Evolutionary conservation across 257 asterid genomes (phyloP).

Genomic region (Salvia miltiorrhiza): DNA sequence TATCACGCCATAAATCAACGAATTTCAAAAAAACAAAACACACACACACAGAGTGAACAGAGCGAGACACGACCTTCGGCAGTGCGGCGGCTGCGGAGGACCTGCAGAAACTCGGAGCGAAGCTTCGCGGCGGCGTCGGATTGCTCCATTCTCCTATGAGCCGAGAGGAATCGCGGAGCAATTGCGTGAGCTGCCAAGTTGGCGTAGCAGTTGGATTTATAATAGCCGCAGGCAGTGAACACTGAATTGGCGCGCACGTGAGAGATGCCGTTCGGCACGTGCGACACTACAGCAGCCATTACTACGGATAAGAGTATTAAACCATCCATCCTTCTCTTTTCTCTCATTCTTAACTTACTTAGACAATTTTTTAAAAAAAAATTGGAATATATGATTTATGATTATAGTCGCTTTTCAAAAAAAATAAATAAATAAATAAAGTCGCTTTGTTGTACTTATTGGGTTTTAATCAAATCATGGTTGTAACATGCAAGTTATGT

Average conservation of each 20-base stretch:
- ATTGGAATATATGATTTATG: not conserved
- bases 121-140: conserved; percentile 35
- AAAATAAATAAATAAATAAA: not conserved
- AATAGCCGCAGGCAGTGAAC: conserved; percentile 12
- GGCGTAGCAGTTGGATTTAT: conserved; percentile 16
- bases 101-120: conserved; percentile 54
- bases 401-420: no score
- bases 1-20: not conserved
- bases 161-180: conserved; percentile 15
- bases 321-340: not conserved
- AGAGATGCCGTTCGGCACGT: conserved; percentile 22
- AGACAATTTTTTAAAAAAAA: not conserved
- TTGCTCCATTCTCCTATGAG: conserved; percentile 27
- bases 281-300: conserved; percentile 5
- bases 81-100: conserved; percentile 64
- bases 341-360: not conserved
- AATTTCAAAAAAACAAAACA: not conserved
- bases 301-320: not conserved
- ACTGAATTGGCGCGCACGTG: conserved; percentile 33
- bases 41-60: not conserved
- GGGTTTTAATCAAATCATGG: not conserved
- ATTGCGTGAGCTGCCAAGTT: conserved; percentile 16
- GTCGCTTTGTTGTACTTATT: not conserved
- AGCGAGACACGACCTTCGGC: conserved; percentile 42
- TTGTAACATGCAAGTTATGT: not conserved